Percentiles rank a stretch among this genome's conserved stretches.
Evolutionary conservation across 2,329 filamentous ascomycete species (phyloP).

Genomic region (Fusarium veterinarium): DNA sequence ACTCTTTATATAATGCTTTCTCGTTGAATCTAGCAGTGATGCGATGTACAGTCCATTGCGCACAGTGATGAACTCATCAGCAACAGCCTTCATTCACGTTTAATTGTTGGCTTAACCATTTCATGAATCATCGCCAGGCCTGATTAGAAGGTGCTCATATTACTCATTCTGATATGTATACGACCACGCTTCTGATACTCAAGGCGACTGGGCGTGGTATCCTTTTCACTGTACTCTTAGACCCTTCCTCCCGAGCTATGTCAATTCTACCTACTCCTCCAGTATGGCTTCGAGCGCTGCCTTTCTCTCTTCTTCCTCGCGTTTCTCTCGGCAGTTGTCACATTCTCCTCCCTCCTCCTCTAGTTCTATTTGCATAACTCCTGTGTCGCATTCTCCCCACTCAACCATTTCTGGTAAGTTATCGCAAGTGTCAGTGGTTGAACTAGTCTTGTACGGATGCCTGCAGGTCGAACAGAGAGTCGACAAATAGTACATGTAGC

Average conservation of each 20-base stretch:
- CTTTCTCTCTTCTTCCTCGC: not conserved
- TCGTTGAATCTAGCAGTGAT: rapidly evolving
- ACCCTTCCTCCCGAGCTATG: rapidly evolving
- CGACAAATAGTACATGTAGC: not conserved
- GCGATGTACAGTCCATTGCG: rapidly evolving
- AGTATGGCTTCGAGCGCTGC: not conserved
- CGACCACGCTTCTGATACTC: rapidly evolving
- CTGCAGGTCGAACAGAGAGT: not conserved
- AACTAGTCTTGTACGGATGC: not conserved
- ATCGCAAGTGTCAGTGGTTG: not conserved
- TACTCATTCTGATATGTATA: rapidly evolving
- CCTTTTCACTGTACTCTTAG: rapidly evolving
- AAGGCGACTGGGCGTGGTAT: rapidly evolving
- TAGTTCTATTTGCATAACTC: not conserved
- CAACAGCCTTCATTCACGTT: not conserved
- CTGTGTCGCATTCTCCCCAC: not conserved
- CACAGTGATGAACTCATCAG: not conserved
- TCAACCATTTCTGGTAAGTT: not conserved
- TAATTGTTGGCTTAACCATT: rapidly evolving
- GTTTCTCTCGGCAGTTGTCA: not conserved
- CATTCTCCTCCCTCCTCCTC: not conserved
- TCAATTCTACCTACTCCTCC: not conserved
- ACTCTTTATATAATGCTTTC: not conserved
- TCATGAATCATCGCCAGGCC: rapidly evolving
- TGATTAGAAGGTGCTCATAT: rapidly evolving